Percentiles rank a stretch among this genome's conserved stretches.
phyloP scores from a whole-genome alignment of 2,329 filamentous ascomycete genomes.

The Mycosphaerella arachidis region DNA sequence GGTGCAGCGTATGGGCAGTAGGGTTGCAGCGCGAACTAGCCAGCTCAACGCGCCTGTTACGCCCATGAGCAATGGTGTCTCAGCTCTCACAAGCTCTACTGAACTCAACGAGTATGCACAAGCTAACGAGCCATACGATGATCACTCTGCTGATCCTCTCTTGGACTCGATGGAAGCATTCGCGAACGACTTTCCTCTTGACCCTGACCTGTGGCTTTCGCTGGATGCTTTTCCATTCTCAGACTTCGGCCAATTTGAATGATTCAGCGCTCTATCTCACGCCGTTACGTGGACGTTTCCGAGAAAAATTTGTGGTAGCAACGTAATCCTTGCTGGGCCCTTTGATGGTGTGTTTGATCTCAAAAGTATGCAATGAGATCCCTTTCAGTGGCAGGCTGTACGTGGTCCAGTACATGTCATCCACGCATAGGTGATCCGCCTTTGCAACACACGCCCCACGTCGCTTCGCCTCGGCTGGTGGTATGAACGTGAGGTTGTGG shows the following conservation, averaged over 20 bases:
- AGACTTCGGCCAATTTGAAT: constrained; percentile 12
- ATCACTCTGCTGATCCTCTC: constrained; percentile 5
- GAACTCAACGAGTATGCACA: neutral
- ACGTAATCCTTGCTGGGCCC: constrained; percentile 70
- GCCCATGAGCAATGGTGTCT: neutral
- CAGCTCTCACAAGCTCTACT: neutral
- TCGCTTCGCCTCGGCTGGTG: constrained; percentile 33
- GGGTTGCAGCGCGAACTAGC: constrained; percentile 1
- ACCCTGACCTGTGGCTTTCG: constrained; percentile 29
- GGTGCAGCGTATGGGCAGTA: constrained; percentile 27
- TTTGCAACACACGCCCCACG: constrained; percentile 57
- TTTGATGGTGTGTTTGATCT: constrained; percentile 60
- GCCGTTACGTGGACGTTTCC: constrained; percentile 5
- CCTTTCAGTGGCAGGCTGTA: constrained; percentile 62
- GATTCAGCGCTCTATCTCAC: neutral
- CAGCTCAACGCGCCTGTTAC: neutral
- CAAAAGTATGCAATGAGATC: constrained; percentile 56
- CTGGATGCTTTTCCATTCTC: constrained; percentile 30
- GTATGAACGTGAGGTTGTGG: constrained; percentile 60
- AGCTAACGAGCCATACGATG: neutral
- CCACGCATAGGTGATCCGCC: constrained; percentile 63
- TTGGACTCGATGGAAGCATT: constrained; percentile 9
- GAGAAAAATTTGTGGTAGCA: constrained; percentile 37
- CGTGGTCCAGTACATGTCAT: constrained; percentile 65
- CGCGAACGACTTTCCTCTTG: constrained; percentile 23